These are phyloP conservation scores for Dorcoceras hygrometricum DNA, from an alignment of 257 asterid genomes.

Conservation along the genomic window DNA sequence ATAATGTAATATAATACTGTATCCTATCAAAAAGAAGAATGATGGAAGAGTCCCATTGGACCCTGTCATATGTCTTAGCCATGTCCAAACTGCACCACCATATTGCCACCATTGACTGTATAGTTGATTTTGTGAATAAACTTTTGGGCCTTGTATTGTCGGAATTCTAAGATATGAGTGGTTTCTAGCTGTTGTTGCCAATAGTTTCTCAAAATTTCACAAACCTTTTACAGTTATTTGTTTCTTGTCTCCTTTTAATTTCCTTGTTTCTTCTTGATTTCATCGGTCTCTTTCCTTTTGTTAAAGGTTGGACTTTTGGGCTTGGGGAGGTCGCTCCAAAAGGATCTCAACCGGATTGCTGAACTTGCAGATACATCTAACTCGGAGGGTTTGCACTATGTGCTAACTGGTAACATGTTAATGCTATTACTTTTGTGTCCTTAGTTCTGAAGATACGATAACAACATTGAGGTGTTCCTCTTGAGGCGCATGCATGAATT, in stretches of 20 bases:
- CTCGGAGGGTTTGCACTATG: conserved; percentile 81
- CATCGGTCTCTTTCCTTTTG: conserved; percentile 12
- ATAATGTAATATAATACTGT: too few relatives aligned
- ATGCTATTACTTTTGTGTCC: conserved; percentile 3
- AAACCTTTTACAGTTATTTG: conserved; percentile 4
- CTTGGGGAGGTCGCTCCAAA: conserved; percentile 81
- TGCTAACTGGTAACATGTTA: conserved; percentile 73
- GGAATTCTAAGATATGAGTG: neutral
- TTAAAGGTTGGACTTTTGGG: conserved; percentile 89
- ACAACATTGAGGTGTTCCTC: too few relatives aligned
- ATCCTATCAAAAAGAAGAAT: too few relatives aligned
- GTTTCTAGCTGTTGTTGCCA: too few relatives aligned
- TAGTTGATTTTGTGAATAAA: too few relatives aligned
- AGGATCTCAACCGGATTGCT: conserved; percentile 87
- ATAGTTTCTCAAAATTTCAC: neutral
- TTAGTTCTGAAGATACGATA: conserved; percentile 3
- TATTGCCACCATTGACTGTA: too few relatives aligned
- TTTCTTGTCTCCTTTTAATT: conserved; percentile 13
- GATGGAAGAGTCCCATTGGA: too few relatives aligned
- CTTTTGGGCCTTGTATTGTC: neutral
- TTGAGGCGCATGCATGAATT: too few relatives aligned
- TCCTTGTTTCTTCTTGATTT: conserved; percentile 11
- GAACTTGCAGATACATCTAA: conserved; percentile 92
- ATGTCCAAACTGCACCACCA: too few relatives aligned
- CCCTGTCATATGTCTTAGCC: too few relatives aligned